Evolutionary conservation across 2,329 filamentous ascomycete species (phyloP).

Genomic region (Venturia asperata): DNA sequence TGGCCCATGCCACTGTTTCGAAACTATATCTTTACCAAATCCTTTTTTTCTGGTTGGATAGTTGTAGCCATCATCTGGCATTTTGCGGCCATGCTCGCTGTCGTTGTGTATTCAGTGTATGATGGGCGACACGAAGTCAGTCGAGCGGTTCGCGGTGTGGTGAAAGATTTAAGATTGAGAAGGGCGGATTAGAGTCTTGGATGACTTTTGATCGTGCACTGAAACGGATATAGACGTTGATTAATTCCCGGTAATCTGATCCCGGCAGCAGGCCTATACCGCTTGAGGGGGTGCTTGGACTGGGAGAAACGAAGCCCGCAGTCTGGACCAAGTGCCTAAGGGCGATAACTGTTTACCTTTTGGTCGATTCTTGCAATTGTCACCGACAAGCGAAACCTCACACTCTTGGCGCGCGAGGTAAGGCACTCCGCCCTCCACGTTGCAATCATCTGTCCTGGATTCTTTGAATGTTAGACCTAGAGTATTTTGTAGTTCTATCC

Average conservation of each 20-base stretch:
- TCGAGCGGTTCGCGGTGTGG: not conserved
- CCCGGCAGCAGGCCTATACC: too few relatives aligned
- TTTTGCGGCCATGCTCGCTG: not conserved
- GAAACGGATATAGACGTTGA: not conserved
- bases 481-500: too few relatives aligned
- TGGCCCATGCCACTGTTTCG: conserved; percentile 3
- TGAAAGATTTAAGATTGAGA: not conserved
- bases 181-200: not conserved
- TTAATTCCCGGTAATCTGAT: not conserved
- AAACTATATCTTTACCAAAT: not conserved
- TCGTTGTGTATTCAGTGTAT: not conserved
- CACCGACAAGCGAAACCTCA: too few relatives aligned
- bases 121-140: not conserved
- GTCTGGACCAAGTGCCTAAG: too few relatives aligned
- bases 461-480: too few relatives aligned
- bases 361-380: too few relatives aligned
- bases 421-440: too few relatives aligned
- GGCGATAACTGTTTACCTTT: too few relatives aligned
- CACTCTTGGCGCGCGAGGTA: too few relatives aligned
- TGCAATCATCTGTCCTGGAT: too few relatives aligned
- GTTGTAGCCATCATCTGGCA: not conserved
- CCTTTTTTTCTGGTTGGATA: conserved; percentile 1
- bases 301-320: too few relatives aligned
- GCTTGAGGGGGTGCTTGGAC: too few relatives aligned
- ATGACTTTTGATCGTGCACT: not conserved